Conservation (phyloP, 495 filamentous ascomycete genomes). For the Cairneyella variabilis region DNA sequence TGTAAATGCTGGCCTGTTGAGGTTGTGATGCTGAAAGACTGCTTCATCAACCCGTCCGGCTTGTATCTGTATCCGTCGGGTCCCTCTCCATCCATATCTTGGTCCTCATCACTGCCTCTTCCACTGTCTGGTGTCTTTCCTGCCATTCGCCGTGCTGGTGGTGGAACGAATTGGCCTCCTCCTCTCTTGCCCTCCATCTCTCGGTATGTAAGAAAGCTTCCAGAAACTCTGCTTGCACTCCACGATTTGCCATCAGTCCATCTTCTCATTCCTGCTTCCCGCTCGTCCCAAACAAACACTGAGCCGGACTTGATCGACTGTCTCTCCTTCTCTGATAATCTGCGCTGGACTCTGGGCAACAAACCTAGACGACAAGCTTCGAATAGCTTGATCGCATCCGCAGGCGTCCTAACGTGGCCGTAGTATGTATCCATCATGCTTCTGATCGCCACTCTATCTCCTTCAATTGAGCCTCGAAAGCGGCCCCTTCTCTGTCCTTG, state of each 20-base stretch:
- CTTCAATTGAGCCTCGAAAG: background rate
- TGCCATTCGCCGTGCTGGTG: slow-evolving; percentile 41
- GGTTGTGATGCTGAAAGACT: slow-evolving; percentile 98
- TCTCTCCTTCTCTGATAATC: slow-evolving; percentile 94
- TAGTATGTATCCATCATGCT: slow-evolving; percentile 96
- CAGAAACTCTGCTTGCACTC: slow-evolving; percentile 96
- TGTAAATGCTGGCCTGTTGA: slow-evolving; percentile 86
- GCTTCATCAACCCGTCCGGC: slow-evolving; percentile 95
- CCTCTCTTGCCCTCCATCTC: slow-evolving; percentile 98
- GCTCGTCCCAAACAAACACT: slow-evolving; percentile 98
- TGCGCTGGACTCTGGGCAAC: slow-evolving; percentile 84
- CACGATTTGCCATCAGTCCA: slow-evolving; percentile 99
- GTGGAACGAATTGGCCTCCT: slow-evolving; percentile 56
- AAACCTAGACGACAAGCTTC: slow-evolving; percentile 91
- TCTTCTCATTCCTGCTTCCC: slow-evolving; percentile 95
- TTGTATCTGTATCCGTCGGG: slow-evolving; percentile 98
- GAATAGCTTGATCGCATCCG: slow-evolving; percentile 94
- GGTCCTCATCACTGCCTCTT: slow-evolving; percentile 74
- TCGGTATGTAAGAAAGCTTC: slow-evolving; percentile 94
- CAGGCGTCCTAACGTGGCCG: slow-evolving; percentile 86
- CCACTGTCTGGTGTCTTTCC: slow-evolving; percentile 80
- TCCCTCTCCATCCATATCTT: slow-evolving; percentile 73
- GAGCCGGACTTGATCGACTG: slow-evolving; percentile 93
- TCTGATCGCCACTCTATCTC: background rate
- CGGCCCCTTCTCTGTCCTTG: background rate